Base-by-base conservation (phyloP, 371 early-diverging fungal species). In the Syncephalastrum racemosum region DNA sequence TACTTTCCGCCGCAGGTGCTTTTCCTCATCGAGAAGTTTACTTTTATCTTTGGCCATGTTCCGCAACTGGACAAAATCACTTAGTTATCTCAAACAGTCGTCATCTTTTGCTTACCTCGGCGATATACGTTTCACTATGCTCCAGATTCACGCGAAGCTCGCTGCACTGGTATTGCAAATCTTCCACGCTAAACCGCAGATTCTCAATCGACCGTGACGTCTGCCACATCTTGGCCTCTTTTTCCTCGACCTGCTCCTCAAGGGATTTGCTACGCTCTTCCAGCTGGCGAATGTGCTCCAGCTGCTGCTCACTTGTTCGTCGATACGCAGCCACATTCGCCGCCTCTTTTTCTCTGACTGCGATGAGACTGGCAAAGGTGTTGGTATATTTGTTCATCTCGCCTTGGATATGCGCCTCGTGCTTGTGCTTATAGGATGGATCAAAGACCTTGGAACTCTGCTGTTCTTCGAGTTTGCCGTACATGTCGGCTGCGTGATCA, bases 391-490 rank as follows among this genome's bases (percentile, higher is more conserved):
- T 79, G 13, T 19, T 14, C 60, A 62, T 65, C 54, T 95, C 95
- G 2, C 90, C 85, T 24, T 88, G 69, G 12, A 93, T 63, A 54
- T 84, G 82, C 48, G 80, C 65, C 12, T 93, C 83, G 14, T 88
- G 85, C 50, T 94, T 92, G 64, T 92, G 89, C 65, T 88, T 89
- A 27, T 77, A 71, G 1, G 83, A 71, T 27, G 92, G 66, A 56
- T 88, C 85, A 53, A 89, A 75, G 3, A 90, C 89, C 56, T 86
- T 87, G 40, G 83, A 78, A 8, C 90, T 78, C 55, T 84, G 87
- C 53, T 90, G 90, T 55, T 90, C 90, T 62, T 94, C 91, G 20
- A 95, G 79, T 59, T 90, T 82, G 4, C 79, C 77, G 79, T 89
- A 93, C 13, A 89, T 90, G 54, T 84, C 80, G n/a, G 86, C 85